These are phyloP conservation scores for Prosopis cineraria DNA, from an alignment of 306 rosid genomes.

Conservation along the genomic window DNA sequence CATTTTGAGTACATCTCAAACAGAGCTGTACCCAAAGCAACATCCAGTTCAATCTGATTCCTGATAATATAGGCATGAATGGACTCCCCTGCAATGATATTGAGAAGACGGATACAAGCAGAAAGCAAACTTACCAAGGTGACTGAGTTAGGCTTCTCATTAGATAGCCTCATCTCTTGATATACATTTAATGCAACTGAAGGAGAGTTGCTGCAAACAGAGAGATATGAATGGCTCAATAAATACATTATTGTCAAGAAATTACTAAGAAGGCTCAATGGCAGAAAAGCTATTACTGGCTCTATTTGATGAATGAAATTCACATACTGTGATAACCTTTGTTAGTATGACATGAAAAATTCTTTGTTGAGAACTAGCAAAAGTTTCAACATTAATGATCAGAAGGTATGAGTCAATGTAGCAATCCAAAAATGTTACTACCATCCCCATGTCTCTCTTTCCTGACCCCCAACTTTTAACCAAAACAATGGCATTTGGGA, in stretches of 20 bases:
- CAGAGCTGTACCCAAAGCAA: slow-evolving; percentile 60
- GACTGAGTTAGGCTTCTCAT: slow-evolving; percentile 51
- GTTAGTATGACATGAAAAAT: neutral
- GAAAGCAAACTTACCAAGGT: slow-evolving; percentile 64
- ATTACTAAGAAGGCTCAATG: neutral
- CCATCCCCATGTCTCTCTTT: neutral
- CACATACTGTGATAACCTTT: neutral
- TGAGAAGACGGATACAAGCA: slow-evolving; percentile 45
- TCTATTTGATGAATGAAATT: neutral
- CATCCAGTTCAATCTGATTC: slow-evolving; percentile 38
- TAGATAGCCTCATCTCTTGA: slow-evolving; percentile 40
- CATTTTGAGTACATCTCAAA: slow-evolving; percentile 63
- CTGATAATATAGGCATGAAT: slow-evolving; percentile 49
- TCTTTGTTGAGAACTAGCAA: neutral
- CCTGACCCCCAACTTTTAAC: neutral
- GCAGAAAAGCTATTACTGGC: neutral
- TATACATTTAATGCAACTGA: slow-evolving; percentile 41
- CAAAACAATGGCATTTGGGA: neutral
- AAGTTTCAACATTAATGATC: neutral
- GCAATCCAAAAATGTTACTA: neutral
- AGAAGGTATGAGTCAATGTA: neutral
- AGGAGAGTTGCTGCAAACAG: slow-evolving; percentile 33
- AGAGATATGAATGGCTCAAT: neutral
- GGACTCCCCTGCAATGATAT: slow-evolving; percentile 45
- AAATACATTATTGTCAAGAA: neutral